Conservation (phyloP, 2,329 filamentous ascomycete genomes). For the Orbilia brochopaga region DNA sequence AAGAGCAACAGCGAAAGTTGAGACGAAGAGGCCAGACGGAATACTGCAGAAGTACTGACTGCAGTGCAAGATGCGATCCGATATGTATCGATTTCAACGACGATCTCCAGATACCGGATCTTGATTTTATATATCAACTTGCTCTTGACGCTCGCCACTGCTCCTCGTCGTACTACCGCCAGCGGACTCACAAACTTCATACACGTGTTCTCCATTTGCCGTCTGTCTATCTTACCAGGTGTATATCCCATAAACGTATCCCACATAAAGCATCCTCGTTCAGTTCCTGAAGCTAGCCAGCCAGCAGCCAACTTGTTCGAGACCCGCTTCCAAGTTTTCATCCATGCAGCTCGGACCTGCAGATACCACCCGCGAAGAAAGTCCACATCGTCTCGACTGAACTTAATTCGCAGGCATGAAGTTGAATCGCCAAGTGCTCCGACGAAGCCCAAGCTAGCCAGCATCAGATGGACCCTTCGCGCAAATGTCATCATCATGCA, state of each 20-base stretch:
- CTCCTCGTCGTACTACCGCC: background rate
- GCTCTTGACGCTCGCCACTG: background rate
- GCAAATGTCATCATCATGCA: background rate
- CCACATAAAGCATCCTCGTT: background rate
- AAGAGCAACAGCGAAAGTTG: too few relatives aligned
- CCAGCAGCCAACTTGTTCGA: background rate
- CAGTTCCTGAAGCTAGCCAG: background rate
- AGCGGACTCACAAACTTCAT: background rate
- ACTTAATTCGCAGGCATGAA: background rate
- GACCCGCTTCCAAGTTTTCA: conserved; percentile 3
- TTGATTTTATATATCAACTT: background rate
- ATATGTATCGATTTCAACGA: background rate
- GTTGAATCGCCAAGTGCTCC: too few relatives aligned
- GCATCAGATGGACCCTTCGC: background rate
- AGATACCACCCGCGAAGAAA: background rate
- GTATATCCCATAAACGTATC: background rate
- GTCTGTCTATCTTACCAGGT: background rate
- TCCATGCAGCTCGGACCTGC: background rate
- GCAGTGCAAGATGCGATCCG: background rate
- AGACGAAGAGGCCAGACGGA: too few relatives aligned
- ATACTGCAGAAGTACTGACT: background rate
- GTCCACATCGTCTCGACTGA: background rate
- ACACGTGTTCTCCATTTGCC: background rate
- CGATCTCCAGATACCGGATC: background rate
- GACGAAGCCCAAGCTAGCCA: too few relatives aligned